Evolutionary conservation across 2,329 filamentous ascomycete genomes (phyloP), one percentile per base, ranked within the genome.

Genomic region (Nectriaceae sp.): DNA sequence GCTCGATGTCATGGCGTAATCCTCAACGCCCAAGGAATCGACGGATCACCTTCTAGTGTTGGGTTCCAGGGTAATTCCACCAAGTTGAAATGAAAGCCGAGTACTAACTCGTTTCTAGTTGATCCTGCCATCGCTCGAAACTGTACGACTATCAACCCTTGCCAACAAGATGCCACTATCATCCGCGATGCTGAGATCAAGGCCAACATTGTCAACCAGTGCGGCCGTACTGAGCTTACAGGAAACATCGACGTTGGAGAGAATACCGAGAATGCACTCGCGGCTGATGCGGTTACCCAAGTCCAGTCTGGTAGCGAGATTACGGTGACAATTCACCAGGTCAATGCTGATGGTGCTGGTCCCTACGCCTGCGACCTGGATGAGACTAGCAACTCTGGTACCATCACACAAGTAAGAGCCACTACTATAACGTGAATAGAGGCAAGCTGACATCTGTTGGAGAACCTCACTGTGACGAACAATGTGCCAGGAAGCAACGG

Each of bases 301-400:
- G 79, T 82, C 44, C 61, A 71, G 53, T 55, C 69, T 2, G 79
- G 79, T 22, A 69, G 67, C 31, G 51, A 69, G 33, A 33, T 83
- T 22, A 70, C 49, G 1, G 85, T 87, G 75, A 86, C 82, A 2
- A 71, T 87, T 10, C 84, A 86, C 69, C 83, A 87, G 65, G 82
- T 87, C 65, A 87, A 87, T 68, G 74, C 74, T 31, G 84, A 88
- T 56, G 84, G 84, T 49, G 84, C 80, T 50, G 84, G 79, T 0
- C 80, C 81, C 2, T 84, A 78, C 54, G 57, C 67, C 2, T 83
- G 80, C 47, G 79, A 81, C 52, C 60, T 83, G 2, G 78, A 82
- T 47, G 64, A 73, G 56, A 73, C 70, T 13, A 72, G 74, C 56
- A 77, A 75, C 60, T 61, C 64, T 19, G 68, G 57, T 44, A 44